A percentile compares a stretch with the other conserved stretches of the same genome.
These are phyloP conservation scores for Crepidotus variabilis DNA, from an alignment of 768 basidiomycete genomes.

Conservation along the genomic window DNA sequence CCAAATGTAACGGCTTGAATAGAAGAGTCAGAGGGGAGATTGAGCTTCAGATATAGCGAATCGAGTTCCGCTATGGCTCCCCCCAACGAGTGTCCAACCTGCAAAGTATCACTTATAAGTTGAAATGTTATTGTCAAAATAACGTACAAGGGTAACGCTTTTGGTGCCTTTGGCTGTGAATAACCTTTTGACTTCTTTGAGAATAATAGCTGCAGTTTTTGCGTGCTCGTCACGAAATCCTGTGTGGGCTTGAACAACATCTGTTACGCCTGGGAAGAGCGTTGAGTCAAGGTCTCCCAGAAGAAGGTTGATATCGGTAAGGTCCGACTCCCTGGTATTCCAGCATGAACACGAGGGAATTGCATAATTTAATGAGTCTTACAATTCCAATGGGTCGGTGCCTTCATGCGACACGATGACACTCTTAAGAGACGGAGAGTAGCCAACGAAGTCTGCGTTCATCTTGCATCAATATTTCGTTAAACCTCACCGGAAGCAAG, in stretches of 20 bases:
- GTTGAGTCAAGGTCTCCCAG: slow-evolving; percentile 33
- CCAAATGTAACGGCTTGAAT: slow-evolving; percentile 46
- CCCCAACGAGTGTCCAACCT: slow-evolving; percentile 50
- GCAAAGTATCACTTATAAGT: neutral
- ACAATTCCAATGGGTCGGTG: slow-evolving; percentile 56
- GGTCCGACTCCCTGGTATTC: slow-evolving; percentile 35
- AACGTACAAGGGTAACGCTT: slow-evolving; percentile 37
- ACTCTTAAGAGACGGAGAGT: slow-evolving; percentile 44
- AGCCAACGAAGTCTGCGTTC: slow-evolving; percentile 49
- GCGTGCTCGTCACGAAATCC: slow-evolving; percentile 52
- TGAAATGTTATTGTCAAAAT: neutral
- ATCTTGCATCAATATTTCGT: neutral
- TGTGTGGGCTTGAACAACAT: slow-evolving; percentile 40
- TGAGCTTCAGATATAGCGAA: slow-evolving; percentile 42
- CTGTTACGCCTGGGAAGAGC: slow-evolving; percentile 52
- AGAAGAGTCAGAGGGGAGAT: slow-evolving; percentile 36
- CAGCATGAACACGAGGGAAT: neutral
- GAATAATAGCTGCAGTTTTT: slow-evolving; percentile 38
- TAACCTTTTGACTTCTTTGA: slow-evolving; percentile 38
- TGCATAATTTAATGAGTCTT: slow-evolving; percentile 8
- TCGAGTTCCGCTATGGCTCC: slow-evolving; percentile 51
- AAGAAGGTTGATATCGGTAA: slow-evolving; percentile 45
- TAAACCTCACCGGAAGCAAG: neutral
- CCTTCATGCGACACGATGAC: slow-evolving; percentile 63
- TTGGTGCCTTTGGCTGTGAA: slow-evolving; percentile 33